These are phyloP conservation scores for Amphibolis antarctica DNA, from an alignment of 106 monocot genomes.

Conservation along the genomic window DNA sequence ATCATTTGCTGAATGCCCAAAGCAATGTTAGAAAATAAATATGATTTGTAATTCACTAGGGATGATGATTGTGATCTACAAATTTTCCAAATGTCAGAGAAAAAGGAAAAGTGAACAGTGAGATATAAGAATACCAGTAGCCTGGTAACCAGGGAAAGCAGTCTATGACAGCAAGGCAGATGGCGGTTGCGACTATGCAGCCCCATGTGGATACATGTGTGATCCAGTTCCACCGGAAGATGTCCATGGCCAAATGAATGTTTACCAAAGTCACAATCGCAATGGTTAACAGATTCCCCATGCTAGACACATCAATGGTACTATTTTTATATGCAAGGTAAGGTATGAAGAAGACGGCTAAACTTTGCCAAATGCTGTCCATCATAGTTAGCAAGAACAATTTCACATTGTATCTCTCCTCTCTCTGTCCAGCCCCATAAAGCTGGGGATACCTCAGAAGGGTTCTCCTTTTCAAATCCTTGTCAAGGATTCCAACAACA, in stretches of 20 bases:
- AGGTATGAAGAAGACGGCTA: conserved; percentile 57
- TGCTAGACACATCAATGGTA: conserved; percentile 38
- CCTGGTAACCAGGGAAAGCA: conserved; percentile 41
- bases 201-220: conserved; percentile 74
- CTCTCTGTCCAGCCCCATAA: conserved; percentile 75
- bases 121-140: conserved; percentile 38
- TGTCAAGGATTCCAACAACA: conserved; percentile 68
- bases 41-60: not conserved
- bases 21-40: not conserved
- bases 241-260: conserved; percentile 67
- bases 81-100: not conserved
- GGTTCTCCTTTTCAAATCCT: conserved; percentile 72
- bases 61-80: no score
- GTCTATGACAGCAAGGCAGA: conserved; percentile 61
- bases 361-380: conserved; percentile 79
- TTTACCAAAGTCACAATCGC: conserved; percentile 78
- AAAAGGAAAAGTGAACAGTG: not conserved
- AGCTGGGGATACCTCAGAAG: conserved; percentile 76
- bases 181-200: conserved; percentile 37
- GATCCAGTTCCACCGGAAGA: conserved; percentile 72
- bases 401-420: conserved; percentile 71
- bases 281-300: conserved; percentile 67
- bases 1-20: not conserved
- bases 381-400: conserved; percentile 60
- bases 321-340: conserved; percentile 52